A percentile compares a stretch with the other conserved stretches of the same genome.
These are phyloP conservation scores for Cryptococcus hybrid DNA, from an alignment of 1,284 basidiomycete species.

Conservation along the genomic window DNA sequence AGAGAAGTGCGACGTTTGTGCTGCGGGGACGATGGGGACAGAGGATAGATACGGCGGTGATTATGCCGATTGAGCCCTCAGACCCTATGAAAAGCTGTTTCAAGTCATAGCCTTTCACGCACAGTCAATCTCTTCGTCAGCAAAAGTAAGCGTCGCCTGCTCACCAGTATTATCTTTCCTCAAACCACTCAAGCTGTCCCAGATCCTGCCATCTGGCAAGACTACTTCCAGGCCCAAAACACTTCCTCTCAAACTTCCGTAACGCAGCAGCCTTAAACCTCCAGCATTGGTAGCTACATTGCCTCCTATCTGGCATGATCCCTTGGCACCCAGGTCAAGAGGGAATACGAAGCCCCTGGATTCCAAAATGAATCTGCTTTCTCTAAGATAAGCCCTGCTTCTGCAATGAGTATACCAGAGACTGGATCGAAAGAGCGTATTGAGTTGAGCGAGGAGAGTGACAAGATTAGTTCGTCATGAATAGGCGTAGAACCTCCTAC, in stretches of 20 bases:
- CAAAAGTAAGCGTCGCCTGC: slow-evolving; percentile 17
- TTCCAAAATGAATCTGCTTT: slow-evolving; percentile 68
- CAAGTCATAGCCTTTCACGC: slow-evolving; percentile 77
- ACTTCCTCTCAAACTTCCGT: slow-evolving; percentile 91
- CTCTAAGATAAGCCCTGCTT: slow-evolving; percentile 93
- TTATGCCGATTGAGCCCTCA: slow-evolving; percentile 92
- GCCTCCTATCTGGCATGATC: slow-evolving; percentile 98
- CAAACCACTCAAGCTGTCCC: slow-evolving; percentile 72
- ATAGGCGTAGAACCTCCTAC: slow-evolving; percentile 58
- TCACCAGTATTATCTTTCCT: slow-evolving; percentile 97
- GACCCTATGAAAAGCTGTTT: slow-evolving; percentile 99
- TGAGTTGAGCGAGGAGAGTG: slow-evolving; percentile 65
- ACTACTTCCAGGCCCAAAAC: slow-evolving; percentile 97
- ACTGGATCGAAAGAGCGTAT: slow-evolving; percentile 90
- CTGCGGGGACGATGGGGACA: slow-evolving; percentile 75
- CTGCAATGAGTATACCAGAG: slow-evolving; percentile 61
- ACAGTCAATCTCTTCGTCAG: background rate
- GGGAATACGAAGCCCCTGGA: slow-evolving; percentile 78
- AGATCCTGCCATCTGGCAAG: slow-evolving; percentile 88
- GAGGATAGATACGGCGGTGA: slow-evolving; percentile 92
- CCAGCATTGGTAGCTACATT: slow-evolving; percentile 98
- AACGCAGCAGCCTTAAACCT: slow-evolving; percentile 87
- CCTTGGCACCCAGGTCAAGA: slow-evolving; percentile 95
- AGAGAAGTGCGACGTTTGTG: slow-evolving; percentile 57
- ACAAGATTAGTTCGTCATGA: background rate